phyloP scores from a whole-genome alignment of 805 yeast species.

The Metschnikowia lunata region DNA sequence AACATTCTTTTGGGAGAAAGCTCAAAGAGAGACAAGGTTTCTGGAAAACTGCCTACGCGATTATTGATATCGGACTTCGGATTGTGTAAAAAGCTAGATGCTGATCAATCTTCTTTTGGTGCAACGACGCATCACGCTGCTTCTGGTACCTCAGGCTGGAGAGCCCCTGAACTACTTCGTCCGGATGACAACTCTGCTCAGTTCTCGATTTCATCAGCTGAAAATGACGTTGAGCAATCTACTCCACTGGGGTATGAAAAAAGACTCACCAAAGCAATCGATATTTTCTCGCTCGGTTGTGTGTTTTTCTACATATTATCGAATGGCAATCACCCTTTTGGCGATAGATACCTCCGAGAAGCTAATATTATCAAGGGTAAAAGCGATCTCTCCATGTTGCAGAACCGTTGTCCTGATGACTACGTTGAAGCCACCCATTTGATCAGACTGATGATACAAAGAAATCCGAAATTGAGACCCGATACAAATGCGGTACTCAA shows the following conservation, averaged over 20 bases:
- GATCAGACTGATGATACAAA: constrained; percentile 64
- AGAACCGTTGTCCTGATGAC: constrained; percentile 37
- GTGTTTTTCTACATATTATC: constrained; percentile 84
- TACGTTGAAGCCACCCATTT: constrained; percentile 67
- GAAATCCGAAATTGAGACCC: constrained; percentile 68
- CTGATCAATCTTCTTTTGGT: constrained; percentile 87
- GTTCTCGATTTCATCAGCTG: constrained; percentile 24
- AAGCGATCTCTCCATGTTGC: constrained; percentile 47
- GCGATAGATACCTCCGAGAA: constrained; percentile 84
- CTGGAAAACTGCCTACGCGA: constrained; percentile 36
- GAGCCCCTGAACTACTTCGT: constrained; percentile 84
- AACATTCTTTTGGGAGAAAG: constrained; percentile 75
- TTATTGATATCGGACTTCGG: constrained; percentile 94
- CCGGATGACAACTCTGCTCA: constrained; percentile 38
- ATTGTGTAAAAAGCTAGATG: constrained; percentile 83
- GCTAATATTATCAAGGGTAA: constrained; percentile 76
- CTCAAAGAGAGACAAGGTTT: constrained; percentile 25
- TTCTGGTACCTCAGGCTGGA: constrained; percentile 93
- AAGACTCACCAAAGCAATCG: constrained; percentile 82
- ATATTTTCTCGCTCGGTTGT: constrained; percentile 92
- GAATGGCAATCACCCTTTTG: constrained; percentile 89
- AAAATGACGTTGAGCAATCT: constrained; percentile 3
- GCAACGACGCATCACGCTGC: constrained; percentile 92
- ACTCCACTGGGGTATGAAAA: constrained; percentile 38
- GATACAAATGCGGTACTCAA: constrained; percentile 59